phyloP scores from a whole-genome alignment of 1,284 basidiomycete genomes.

The Peniophora sp. region DNA sequence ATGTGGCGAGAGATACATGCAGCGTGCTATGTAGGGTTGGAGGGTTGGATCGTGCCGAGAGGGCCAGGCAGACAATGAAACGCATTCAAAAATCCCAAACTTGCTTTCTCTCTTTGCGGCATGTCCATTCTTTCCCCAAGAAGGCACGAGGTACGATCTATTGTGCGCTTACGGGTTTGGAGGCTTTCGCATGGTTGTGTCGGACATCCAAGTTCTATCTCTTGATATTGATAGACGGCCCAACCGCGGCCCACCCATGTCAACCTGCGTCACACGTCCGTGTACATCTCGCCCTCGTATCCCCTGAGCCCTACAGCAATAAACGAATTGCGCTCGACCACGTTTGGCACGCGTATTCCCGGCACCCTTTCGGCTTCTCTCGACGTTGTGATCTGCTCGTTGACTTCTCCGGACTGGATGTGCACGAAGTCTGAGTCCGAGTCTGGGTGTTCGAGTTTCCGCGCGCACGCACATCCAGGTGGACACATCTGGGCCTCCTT shows the following conservation, averaged over 20 bases:
- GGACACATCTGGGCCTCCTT: slow-evolving; percentile 7
- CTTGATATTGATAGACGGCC: not conserved
- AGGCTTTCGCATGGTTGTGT: no score
- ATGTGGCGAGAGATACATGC: no score
- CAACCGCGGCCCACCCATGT: not conserved
- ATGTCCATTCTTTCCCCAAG: no score
- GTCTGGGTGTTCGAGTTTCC: slow-evolving; percentile 10
- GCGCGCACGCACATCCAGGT: slow-evolving; percentile 11
- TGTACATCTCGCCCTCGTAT: no score
- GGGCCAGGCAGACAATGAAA: no score
- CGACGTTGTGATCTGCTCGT: not conserved
- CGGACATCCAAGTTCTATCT: no score
- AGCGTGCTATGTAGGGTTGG: no score
- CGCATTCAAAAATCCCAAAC: no score
- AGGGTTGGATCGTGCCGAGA: no score
- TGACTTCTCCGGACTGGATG: not conserved
- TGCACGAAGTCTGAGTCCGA: not conserved
- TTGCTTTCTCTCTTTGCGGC: no score
- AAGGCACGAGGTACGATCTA: no score
- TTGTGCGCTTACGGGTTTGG: no score
- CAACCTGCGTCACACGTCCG: slow-evolving; percentile 7
- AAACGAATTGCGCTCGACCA: slow-evolving; percentile 11
- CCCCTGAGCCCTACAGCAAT: slow-evolving; percentile 9
- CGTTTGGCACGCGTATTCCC: slow-evolving; percentile 12
- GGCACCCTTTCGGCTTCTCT: slow-evolving; percentile 6